phyloP scores from a whole-genome alignment of 2,329 filamentous ascomycete species.

The Aspergillus phoenicis region DNA sequence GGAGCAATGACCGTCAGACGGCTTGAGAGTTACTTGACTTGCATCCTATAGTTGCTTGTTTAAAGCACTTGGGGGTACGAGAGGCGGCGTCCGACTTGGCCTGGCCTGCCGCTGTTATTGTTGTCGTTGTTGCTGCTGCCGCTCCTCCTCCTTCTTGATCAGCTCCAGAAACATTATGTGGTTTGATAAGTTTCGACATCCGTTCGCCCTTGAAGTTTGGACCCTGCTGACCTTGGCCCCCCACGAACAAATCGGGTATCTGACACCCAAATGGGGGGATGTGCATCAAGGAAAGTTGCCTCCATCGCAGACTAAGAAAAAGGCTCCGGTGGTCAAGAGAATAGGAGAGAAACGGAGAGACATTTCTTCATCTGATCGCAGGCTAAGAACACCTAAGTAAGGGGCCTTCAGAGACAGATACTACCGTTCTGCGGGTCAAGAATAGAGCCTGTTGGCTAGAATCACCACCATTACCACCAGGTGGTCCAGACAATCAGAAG shows the following conservation, averaged over 20 bases:
- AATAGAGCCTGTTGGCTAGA: neutral
- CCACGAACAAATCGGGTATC: constrained; percentile 10
- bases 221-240: constrained; percentile 21
- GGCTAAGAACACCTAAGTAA: constrained; percentile 2
- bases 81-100: neutral
- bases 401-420: neutral
- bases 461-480: neutral
- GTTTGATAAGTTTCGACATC: constrained; percentile 11
- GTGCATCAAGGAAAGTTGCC: constrained; percentile 20
- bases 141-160: neutral
- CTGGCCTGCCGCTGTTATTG: neutral
- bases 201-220: constrained; percentile 11
- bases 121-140: neutral
- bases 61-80: constrained; percentile 3
- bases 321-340: neutral
- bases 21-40: constrained; percentile 10
- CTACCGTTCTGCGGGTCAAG: neutral
- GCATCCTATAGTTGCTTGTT: constrained; percentile 18
- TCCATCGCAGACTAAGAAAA: constrained; percentile 3
- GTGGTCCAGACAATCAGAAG: neutral
- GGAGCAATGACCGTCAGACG: constrained; percentile 13
- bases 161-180: neutral
- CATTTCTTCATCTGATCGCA: constrained; percentile 22
- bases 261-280: constrained; percentile 14
- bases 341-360: neutral